Evolutionary conservation across 78 protist genomes (phyloP).

Genomic region (Cavenderia fasciculata): DNA sequence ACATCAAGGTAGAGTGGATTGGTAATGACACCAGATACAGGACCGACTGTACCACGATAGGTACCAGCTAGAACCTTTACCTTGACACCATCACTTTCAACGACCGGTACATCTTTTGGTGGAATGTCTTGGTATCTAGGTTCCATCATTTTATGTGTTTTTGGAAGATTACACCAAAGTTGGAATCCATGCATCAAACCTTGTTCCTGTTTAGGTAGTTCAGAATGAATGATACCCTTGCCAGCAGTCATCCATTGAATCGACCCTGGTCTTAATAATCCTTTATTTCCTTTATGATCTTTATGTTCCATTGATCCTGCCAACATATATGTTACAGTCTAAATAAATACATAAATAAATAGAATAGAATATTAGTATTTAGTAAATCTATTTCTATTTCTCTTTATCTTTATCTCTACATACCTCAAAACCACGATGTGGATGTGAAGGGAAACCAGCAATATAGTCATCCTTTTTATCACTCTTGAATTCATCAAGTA

Average conservation of each 20-base stretch:
- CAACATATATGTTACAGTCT: slow-evolving; percentile 88
- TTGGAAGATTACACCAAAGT: slow-evolving; percentile 89
- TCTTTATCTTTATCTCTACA: too few relatives aligned
- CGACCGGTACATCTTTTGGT: slow-evolving; percentile 24
- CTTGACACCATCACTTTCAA: slow-evolving; percentile 2
- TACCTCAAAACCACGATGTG: slow-evolving; percentile 93
- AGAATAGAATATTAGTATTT: not conserved
- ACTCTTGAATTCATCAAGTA: slow-evolving; percentile 72
- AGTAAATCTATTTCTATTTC: too few relatives aligned
- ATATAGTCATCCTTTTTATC: slow-evolving; percentile 27
- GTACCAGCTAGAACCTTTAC: slow-evolving; percentile 63
- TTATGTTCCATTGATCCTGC: slow-evolving; percentile 77
- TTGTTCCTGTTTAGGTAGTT: slow-evolving; percentile 52
- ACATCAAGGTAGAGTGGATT: slow-evolving; percentile 67
- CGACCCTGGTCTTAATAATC: slow-evolving; percentile 50
- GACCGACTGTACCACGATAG: slow-evolving; percentile 9
- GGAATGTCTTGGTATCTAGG: slow-evolving; percentile 86
- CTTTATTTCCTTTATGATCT: slow-evolving; percentile 82
- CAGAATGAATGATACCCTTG: slow-evolving; percentile 87
- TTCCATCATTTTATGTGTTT: slow-evolving; percentile 83
- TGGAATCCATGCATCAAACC: slow-evolving; percentile 76
- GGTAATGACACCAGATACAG: slow-evolving; percentile 34
- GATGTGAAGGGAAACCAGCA: slow-evolving; percentile 88
- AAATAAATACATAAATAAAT: not conserved
- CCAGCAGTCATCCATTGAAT: slow-evolving; percentile 94